Percentiles rank a stretch among this genome's conserved stretches.
phyloP scores from a whole-genome alignment of 2,329 filamentous ascomycete genomes.

The Myriangium duriaei region DNA sequence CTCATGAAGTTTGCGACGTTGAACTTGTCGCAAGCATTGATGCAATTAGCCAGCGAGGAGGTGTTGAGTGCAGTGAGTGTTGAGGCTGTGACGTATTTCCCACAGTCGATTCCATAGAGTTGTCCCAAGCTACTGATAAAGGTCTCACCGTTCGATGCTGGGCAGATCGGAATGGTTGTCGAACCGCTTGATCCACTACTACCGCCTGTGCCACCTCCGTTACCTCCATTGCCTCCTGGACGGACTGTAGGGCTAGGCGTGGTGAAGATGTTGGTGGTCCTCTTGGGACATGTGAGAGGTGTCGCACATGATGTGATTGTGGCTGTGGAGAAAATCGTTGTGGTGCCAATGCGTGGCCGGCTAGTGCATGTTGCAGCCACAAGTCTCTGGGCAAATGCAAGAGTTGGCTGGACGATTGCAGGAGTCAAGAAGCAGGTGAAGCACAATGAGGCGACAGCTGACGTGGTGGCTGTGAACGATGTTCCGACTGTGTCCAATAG shows the following conservation, averaged over 20 bases:
- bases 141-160: constrained; percentile 14
- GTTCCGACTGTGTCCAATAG: constrained; percentile 3
- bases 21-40: constrained; percentile 22
- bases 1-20: constrained; percentile 17
- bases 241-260: constrained; percentile 1
- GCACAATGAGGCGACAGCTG: constrained; percentile 14
- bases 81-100: constrained; percentile 13
- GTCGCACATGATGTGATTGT: constrained; percentile 21
- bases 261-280: constrained; percentile 4
- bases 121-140: constrained; percentile 18
- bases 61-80: constrained; percentile 16
- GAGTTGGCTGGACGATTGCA: constrained; percentile 12
- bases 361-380: constrained; percentile 11
- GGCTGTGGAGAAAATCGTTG: constrained; percentile 21
- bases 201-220: constrained; percentile 5
- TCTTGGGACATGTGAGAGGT: constrained; percentile 17
- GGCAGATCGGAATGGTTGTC: constrained; percentile 17
- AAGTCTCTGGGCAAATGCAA: constrained; percentile 1
- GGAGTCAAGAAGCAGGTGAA: constrained; percentile 20
- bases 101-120: constrained; percentile 19
- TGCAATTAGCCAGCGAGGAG: constrained; percentile 17
- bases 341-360: constrained; percentile 16
- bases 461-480: constrained; percentile 1
- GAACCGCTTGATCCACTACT: constrained; percentile 9
- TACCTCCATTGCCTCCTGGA: constrained; percentile 7